These are phyloP conservation scores for Clonostachys chloroleuca DNA, from an alignment of 2,329 filamentous ascomycete species.

Conservation along the genomic window DNA sequence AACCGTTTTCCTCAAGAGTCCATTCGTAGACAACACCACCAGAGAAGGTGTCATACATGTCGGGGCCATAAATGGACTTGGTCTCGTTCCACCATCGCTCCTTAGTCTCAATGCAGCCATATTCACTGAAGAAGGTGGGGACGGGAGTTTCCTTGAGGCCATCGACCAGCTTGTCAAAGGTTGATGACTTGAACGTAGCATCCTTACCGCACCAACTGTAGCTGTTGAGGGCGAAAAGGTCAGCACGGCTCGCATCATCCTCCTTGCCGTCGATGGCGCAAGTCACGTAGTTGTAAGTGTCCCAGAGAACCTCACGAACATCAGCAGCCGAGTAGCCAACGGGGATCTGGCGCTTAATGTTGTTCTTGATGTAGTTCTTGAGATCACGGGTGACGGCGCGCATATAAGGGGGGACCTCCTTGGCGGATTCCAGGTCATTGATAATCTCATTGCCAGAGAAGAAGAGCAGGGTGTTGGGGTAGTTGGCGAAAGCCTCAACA, in stretches of 20 bases:
- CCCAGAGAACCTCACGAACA: slow-evolving; percentile 67
- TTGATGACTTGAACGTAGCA: slow-evolving; percentile 57
- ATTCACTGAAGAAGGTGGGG: slow-evolving; percentile 80
- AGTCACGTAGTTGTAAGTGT: slow-evolving; percentile 73
- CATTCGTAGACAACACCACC: slow-evolving; percentile 82
- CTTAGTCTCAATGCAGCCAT: slow-evolving; percentile 69
- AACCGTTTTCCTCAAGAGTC: slow-evolving; percentile 65
- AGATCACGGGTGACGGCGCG: slow-evolving; percentile 74
- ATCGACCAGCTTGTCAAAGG: slow-evolving; percentile 58
- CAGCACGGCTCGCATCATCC: slow-evolving; percentile 59
- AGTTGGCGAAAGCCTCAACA: slow-evolving; percentile 62
- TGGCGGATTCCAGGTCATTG: slow-evolving; percentile 57
- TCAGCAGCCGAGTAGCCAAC: slow-evolving; percentile 81
- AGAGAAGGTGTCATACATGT: slow-evolving; percentile 67
- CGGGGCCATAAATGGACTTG: slow-evolving; percentile 61
- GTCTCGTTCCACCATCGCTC: slow-evolving; percentile 76
- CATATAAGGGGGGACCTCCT: slow-evolving; percentile 63
- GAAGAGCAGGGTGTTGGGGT: slow-evolving; percentile 66
- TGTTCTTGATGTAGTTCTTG: slow-evolving; percentile 75
- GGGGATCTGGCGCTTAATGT: slow-evolving; percentile 63
- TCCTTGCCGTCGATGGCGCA: slow-evolving; percentile 52
- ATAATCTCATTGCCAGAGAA: slow-evolving; percentile 80
- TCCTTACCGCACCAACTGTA: slow-evolving; percentile 65
- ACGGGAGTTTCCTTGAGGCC: slow-evolving; percentile 64
- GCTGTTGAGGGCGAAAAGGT: slow-evolving; percentile 73